A percentile compares a stretch with the other conserved stretches of the same genome.
These are phyloP conservation scores for Acanthamoeba castellanii DNA, from an alignment of 208 protist species.

Conservation along the genomic window DNA sequence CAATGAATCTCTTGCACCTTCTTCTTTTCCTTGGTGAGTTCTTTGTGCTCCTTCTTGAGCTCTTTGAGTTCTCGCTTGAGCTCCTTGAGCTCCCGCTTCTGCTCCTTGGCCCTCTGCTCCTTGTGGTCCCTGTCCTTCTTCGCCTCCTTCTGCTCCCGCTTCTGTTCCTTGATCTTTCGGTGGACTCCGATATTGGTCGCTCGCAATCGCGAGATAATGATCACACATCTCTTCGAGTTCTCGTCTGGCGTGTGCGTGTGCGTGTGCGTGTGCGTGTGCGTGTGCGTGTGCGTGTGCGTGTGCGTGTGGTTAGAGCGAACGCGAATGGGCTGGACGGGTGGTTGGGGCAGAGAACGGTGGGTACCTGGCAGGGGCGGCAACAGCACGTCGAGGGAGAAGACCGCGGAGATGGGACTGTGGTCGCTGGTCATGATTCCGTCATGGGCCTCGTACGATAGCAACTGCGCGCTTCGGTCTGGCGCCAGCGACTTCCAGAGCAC, in stretches of 20 bases:
- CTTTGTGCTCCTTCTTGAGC: background rate
- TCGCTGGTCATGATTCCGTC: constrained; percentile 63
- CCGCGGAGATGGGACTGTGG: constrained; percentile 45
- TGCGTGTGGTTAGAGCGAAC: too few species aligned
- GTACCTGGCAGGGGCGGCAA: background rate
- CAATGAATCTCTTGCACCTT: background rate
- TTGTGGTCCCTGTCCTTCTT: background rate
- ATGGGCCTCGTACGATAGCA: constrained; percentile 24
- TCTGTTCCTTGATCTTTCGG: constrained; percentile 43
- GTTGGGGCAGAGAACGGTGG: background rate
- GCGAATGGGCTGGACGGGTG: background rate
- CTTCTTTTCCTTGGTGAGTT: constrained; percentile 16
- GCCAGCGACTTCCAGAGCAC: constrained; percentile 53
- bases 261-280: background rate
- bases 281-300: background rate
- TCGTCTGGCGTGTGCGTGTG: constrained; percentile 5
- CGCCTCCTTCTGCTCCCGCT: background rate
- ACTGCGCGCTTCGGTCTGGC: background rate
- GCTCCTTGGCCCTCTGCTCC: background rate
- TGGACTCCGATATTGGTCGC: constrained; percentile 59
- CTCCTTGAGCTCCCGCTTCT: background rate
- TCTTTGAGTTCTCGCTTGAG: background rate
- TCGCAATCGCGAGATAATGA: constrained; percentile 54
- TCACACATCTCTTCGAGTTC: constrained; percentile 15
- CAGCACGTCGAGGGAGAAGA: constrained; percentile 50